These are phyloP conservation scores for Solanum ossicruentum DNA, from an alignment of 257 asterid species.

Conservation along the genomic window DNA sequence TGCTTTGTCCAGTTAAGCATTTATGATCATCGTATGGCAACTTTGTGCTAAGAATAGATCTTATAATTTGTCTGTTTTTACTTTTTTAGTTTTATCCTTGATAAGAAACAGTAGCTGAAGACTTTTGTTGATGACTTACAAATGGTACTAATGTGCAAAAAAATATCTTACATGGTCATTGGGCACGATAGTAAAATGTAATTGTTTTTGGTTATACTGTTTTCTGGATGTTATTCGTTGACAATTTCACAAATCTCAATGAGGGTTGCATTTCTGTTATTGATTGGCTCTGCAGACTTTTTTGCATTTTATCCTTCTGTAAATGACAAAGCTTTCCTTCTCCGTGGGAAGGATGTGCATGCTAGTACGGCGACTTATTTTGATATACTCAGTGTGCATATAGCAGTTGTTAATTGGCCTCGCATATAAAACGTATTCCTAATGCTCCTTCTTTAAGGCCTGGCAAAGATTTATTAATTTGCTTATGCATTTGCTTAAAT, in stretches of 20 bases:
- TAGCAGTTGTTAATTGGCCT: neutral
- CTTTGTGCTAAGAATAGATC: neutral
- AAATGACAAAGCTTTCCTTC: neutral
- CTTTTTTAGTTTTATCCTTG: neutral
- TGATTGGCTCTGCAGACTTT: neutral
- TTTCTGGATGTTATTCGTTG: neutral
- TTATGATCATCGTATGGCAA: neutral
- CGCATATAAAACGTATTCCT: neutral
- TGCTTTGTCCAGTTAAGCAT: neutral
- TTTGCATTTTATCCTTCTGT: neutral
- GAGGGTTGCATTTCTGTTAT: neutral
- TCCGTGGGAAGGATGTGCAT: neutral
- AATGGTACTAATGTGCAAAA: neutral
- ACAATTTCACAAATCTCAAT: neutral
- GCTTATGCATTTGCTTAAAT: neutral
- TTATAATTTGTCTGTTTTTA: neutral
- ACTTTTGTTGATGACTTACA: neutral
- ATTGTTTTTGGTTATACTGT: neutral
- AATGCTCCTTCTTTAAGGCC: neutral
- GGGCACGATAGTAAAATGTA: neutral
- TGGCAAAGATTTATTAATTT: neutral
- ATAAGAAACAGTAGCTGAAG: neutral
- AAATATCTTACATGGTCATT: neutral
- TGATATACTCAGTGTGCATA: neutral
- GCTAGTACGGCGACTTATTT: neutral